phyloP scores from a whole-genome alignment of 164 flowering plant genomes.

The Cinnamomum micranthum region DNA sequence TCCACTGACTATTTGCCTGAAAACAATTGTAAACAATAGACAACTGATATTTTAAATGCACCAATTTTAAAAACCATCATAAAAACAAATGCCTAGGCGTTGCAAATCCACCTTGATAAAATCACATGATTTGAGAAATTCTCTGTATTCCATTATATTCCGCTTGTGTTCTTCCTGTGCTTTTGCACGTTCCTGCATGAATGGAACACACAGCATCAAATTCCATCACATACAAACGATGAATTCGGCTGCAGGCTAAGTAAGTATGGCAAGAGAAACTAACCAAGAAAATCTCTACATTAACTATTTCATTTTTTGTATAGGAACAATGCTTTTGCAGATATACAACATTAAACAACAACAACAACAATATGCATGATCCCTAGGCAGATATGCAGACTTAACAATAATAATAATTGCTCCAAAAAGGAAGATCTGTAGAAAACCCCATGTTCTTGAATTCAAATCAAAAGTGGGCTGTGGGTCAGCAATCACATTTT shows the following conservation, averaged over 20 bases:
- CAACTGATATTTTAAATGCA: not conserved
- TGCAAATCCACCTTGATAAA: slow-evolving; percentile 59
- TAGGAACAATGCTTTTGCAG: no score
- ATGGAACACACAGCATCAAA: not conserved
- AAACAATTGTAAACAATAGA: not conserved
- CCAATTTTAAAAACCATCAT: not conserved
- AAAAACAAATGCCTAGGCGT: not conserved
- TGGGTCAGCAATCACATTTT: no score
- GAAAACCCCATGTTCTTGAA: no score
- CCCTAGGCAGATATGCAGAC: no score
- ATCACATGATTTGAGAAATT: slow-evolving; percentile 83
- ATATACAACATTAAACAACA: no score
- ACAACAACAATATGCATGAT: no score
- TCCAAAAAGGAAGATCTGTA: no score
- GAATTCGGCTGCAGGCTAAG: not conserved
- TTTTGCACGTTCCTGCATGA: slow-evolving; percentile 68
- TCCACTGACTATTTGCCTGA: slow-evolving; percentile 87
- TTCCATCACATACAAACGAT: not conserved
- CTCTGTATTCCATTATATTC: slow-evolving; percentile 61
- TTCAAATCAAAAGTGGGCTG: no score
- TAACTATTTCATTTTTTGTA: no score
- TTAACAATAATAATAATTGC: no score
- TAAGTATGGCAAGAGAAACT: no score
- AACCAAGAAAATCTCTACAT: no score
- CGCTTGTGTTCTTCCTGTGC: slow-evolving; percentile 81